phyloP scores from a whole-genome alignment of 2,329 filamentous ascomycete species.

The Drechmeria coniospora region DNA sequence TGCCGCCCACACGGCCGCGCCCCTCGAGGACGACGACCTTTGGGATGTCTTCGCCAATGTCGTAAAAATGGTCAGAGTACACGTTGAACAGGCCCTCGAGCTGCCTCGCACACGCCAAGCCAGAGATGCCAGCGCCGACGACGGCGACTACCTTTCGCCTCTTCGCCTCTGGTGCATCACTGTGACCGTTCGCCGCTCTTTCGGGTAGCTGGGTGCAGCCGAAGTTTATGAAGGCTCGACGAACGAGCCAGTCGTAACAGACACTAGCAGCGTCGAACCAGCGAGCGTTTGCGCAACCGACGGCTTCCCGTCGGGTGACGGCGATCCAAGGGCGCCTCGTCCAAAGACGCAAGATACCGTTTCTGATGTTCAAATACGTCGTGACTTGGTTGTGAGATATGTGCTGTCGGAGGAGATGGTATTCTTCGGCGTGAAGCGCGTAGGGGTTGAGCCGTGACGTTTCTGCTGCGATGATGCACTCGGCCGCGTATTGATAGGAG shows the following conservation, averaged over 20 bases:
- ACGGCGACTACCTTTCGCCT: slow-evolving; percentile 65
- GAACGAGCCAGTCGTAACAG: slow-evolving; percentile 83
- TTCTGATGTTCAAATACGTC: slow-evolving; percentile 89
- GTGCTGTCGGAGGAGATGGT: slow-evolving; percentile 62
- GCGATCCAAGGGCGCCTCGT: slow-evolving; percentile 68
- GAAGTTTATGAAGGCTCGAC: slow-evolving; percentile 91
- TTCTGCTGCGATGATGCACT: slow-evolving; percentile 81
- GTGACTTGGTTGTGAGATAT: slow-evolving; percentile 84
- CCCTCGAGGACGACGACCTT: slow-evolving; percentile 74
- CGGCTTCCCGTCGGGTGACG: slow-evolving; percentile 70
- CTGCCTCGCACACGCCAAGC: slow-evolving; percentile 81
- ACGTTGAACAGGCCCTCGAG: slow-evolving; percentile 75
- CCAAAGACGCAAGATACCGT: slow-evolving; percentile 86
- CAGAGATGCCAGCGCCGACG: slow-evolving; percentile 87
- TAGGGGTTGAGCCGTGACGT: slow-evolving; percentile 83
- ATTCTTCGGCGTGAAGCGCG: slow-evolving; percentile 71
- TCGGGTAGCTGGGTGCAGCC: slow-evolving; percentile 59
- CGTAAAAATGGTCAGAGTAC: slow-evolving; percentile 52
- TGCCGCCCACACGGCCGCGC: slow-evolving; percentile 71
- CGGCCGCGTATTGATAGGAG: slow-evolving; percentile 67
- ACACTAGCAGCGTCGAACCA: slow-evolving; percentile 84
- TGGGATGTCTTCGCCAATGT: slow-evolving; percentile 52
- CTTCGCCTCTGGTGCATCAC: slow-evolving; percentile 17
- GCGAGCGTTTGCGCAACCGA: slow-evolving; percentile 74
- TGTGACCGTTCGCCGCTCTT: slow-evolving; percentile 26